Conservation (phyloP, 1,139 yeast genomes). For the Yamadazyma dushanensis region DNA sequence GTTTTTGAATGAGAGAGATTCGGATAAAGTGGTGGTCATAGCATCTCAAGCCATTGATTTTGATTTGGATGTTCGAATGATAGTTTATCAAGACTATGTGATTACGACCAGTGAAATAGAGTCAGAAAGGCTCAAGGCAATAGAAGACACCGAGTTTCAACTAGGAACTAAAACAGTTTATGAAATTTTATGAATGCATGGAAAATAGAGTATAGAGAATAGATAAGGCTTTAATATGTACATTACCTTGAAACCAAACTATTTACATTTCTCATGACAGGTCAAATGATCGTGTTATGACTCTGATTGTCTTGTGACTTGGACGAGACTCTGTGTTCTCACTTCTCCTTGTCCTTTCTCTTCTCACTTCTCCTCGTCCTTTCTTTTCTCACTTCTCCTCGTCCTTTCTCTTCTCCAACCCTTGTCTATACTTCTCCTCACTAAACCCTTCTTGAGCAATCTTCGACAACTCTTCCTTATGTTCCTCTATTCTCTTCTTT, state of each 20-base stretch:
- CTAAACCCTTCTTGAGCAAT: constrained; percentile 45
- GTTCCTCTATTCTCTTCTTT: constrained; percentile 46
- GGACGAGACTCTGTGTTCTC: too few relatives aligned
- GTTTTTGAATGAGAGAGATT: constrained; percentile 1
- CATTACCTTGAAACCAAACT: neutral
- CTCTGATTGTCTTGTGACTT: too few relatives aligned
- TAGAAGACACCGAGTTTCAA: neutral
- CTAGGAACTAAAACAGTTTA: neutral
- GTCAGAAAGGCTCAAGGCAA: constrained; percentile 1
- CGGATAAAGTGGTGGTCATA: constrained; percentile 3
- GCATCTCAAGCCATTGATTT: constrained; percentile 2
- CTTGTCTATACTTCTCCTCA: constrained; percentile 19
- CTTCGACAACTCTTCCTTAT: constrained; percentile 36
- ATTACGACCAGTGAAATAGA: neutral
- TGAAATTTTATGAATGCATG: constrained; percentile 1
- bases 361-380: too few relatives aligned
- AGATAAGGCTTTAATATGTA: too few relatives aligned
- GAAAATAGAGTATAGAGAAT: too few relatives aligned
- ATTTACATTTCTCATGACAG: too few relatives aligned
- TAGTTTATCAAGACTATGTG: constrained; percentile 1
- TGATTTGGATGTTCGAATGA: constrained; percentile 3
- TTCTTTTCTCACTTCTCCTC: neutral
- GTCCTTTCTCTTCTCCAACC: constrained; percentile 2
- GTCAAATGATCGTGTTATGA: too few relatives aligned
- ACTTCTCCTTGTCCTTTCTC: too few relatives aligned